Conservation (phyloP, 345 rosid species). For the Aegle marmelos region DNA sequence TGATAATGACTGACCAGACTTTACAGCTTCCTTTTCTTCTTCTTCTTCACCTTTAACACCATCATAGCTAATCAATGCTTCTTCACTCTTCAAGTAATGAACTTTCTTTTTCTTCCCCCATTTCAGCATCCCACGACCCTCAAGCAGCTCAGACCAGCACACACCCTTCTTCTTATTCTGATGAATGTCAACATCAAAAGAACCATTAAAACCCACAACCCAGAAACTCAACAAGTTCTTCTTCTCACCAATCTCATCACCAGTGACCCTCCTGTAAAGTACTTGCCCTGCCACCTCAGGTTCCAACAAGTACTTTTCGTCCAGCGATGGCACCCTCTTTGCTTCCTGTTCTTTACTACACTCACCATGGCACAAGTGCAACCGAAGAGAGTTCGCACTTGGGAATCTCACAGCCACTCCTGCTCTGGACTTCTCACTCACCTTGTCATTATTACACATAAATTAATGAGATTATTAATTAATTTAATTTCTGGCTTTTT, state of each 20-base stretch:
- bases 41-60: slow-evolving; percentile 1
- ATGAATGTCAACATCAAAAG: slow-evolving; percentile 2
- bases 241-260: slow-evolving; percentile 46
- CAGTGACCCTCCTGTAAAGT: slow-evolving; percentile 55
- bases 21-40: slow-evolving; percentile 6
- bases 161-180: slow-evolving; percentile 32
- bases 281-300: slow-evolving; percentile 57
- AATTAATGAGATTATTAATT: background rate
- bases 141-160: slow-evolving; percentile 57
- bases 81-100: slow-evolving; percentile 31
- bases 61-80: background rate
- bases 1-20: background rate
- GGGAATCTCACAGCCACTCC: slow-evolving; percentile 70
- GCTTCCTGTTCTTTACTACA: slow-evolving; percentile 10
- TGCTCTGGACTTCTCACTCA: slow-evolving; percentile 54
- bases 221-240: slow-evolving; percentile 58
- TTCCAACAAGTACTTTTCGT: slow-evolving; percentile 54
- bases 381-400: slow-evolving; percentile 48
- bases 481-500: background rate
- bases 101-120: slow-evolving; percentile 83
- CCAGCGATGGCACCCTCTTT: slow-evolving; percentile 61
- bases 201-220: slow-evolving; percentile 24
- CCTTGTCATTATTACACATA: slow-evolving; percentile 34
- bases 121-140: slow-evolving; percentile 40
- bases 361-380: slow-evolving; percentile 41